These are phyloP conservation scores for Narthecium ossifragum DNA, from an alignment of 106 monocot species.

Conservation along the genomic window DNA sequence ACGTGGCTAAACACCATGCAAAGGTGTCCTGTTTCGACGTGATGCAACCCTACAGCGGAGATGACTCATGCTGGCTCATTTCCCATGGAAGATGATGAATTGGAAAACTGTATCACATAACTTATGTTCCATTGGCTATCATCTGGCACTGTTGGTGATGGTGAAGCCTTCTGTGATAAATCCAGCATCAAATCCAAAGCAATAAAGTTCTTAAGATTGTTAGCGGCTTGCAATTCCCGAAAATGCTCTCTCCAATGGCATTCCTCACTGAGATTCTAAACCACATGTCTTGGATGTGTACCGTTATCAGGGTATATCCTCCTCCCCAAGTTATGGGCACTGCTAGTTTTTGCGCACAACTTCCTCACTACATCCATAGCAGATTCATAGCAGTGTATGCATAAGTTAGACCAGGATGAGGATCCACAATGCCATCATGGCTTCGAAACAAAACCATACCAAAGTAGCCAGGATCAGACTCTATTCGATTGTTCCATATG, in stretches of 20 bases:
- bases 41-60: slow-evolving; percentile 66
- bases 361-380: slow-evolving; percentile 15
- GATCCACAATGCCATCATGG: neutral
- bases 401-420: slow-evolving; percentile 31
- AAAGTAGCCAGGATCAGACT: slow-evolving; percentile 20
- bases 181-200: neutral
- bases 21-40: slow-evolving; percentile 30
- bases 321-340: neutral
- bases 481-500: slow-evolving; percentile 12
- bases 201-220: slow-evolving; percentile 17
- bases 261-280: slow-evolving; percentile 16
- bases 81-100: neutral
- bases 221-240: slow-evolving; percentile 18
- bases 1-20: slow-evolving; percentile 63
- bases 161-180: neutral
- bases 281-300: slow-evolving; percentile 16
- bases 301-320: slow-evolving; percentile 24
- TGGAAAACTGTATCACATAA: slow-evolving; percentile 30
- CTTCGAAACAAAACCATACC: slow-evolving; percentile 18
- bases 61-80: slow-evolving; percentile 14
- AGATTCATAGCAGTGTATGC: too few relatives aligned
- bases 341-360: neutral
- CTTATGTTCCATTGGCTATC: slow-evolving; percentile 31
- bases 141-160: slow-evolving; percentile 1
- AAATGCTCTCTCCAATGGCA: neutral